A percentile compares a stretch with the other conserved stretches of the same genome.
phyloP scores from a whole-genome alignment of 176 grass and related monocot species.

The Phyllostachys edulis region DNA sequence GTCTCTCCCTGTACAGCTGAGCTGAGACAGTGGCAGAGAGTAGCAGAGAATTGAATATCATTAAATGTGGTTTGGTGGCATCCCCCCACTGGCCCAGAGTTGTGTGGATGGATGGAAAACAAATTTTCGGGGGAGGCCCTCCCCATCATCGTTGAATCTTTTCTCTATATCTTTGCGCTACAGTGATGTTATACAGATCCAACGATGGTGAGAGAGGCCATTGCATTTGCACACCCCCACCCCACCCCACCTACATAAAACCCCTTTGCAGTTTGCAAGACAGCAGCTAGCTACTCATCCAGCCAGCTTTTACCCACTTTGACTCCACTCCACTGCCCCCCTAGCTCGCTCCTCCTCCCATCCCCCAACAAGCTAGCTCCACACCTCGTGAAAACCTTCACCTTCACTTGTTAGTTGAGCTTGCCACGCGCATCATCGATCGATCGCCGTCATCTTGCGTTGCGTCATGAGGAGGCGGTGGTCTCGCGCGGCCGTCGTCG shows the following conservation, averaged over 20 bases:
- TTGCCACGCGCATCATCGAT: background rate
- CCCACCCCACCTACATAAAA: constrained; percentile 39
- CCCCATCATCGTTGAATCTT: too few relatives aligned
- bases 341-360: background rate
- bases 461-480: constrained; percentile 43
- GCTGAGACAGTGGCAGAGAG: constrained; percentile 38
- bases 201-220: too few relatives aligned
- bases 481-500: constrained; percentile 44
- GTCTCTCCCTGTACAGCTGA: background rate
- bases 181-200: too few relatives aligned
- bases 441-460: background rate
- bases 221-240: background rate
- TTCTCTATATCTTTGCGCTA: too few relatives aligned
- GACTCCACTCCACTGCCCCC: constrained; percentile 33
- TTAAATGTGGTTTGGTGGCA: constrained; percentile 75
- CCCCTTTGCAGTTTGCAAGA: background rate
- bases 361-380: background rate
- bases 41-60: constrained; percentile 62
- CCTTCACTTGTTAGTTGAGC: background rate
- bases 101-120: constrained; percentile 5
- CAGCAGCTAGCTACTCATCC: background rate
- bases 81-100: constrained; percentile 20
- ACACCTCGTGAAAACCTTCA: background rate
- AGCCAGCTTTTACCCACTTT: constrained; percentile 43
- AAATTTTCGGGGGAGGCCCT: too few relatives aligned